Evolutionary conservation across 2,329 filamentous ascomycete genomes (phyloP), one percentile per base, ranked within the genome.

Genomic region (Diaporthe eres): DNA sequence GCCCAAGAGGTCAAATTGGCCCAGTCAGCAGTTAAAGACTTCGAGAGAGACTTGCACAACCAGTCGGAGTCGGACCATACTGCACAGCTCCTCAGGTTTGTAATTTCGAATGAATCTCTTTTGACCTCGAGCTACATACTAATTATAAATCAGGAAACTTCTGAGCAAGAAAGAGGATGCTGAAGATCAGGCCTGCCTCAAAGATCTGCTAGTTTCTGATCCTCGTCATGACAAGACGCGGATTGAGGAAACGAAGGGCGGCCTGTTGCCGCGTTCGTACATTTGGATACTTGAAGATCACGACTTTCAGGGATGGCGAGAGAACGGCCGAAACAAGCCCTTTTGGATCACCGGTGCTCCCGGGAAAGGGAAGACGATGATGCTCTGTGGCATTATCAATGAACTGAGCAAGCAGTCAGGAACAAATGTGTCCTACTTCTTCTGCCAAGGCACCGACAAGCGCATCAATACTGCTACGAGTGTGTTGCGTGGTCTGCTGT

Each of bases 331-430:
- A n/a, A 49, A 49, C 9, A 0, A 12, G 1, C 19, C 17, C 0
- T n/a, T 49, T 12, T 63, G 58, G 58, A 63, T 63, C 17, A 37
- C 13, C 6, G 60, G 34, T 7, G 60, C 15, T n/a, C 7, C 58
- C 4, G 58, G 58, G 2, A 39, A 25, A 19, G 58, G 58, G 13
- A 63, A 63, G 34, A 65, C 60, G 7, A 65, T 47, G 44, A 7
- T 65, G 37, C 31, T 42, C 2, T 39, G 31, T 19, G 60, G 60
- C 1, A 25, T 65, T 13, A 12, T 44, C 15, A 2, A 42, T 7
- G 37, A 65, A 37, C 22, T 65, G 0, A 4, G 7, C 0, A 4
- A 28, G 17, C 0, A 12, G 28, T 4, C 4, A 8, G n/a, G 0
- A 1, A 42, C 37, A 4, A 37, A 15, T 2, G 9, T 44, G 8